These are phyloP conservation scores for Conticribra guillardii DNA, from an alignment of 108 stramenopile genomes.

Conservation along the genomic window DNA sequence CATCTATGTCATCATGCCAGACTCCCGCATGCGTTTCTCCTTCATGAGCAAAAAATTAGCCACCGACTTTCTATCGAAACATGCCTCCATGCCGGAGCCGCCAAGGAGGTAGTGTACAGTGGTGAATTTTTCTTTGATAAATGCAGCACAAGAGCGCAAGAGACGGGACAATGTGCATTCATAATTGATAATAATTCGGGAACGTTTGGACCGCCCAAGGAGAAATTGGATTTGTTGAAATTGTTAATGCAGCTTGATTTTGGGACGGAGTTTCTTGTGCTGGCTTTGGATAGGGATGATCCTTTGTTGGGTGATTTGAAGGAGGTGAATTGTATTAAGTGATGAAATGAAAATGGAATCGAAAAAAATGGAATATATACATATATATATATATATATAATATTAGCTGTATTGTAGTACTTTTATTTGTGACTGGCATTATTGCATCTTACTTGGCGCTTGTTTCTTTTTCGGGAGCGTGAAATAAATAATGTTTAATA, in stretches of 20 bases:
- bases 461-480: no score
- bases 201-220: slow-evolving; percentile 34
- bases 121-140: slow-evolving; percentile 39
- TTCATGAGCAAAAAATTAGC: slow-evolving; percentile 7
- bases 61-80: slow-evolving; percentile 38
- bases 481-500: no score
- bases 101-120: slow-evolving; percentile 18
- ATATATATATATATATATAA: neutral
- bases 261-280: slow-evolving; percentile 11
- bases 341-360: neutral
- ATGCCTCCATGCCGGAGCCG: slow-evolving; percentile 26
- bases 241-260: slow-evolving; percentile 30
- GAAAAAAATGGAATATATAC: neutral
- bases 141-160: slow-evolving; percentile 10
- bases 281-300: slow-evolving; percentile 34
- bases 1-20: slow-evolving; percentile 33
- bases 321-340: neutral
- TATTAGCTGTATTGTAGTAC: neutral
- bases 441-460: neutral
- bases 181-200: slow-evolving; percentile 45
- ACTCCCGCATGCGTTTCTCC: slow-evolving; percentile 25
- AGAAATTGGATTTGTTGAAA: slow-evolving; percentile 13
- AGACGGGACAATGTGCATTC: neutral
- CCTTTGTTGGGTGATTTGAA: slow-evolving; percentile 11
- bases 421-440: neutral